Base-by-base conservation (phyloP, 176 grass and related monocot species). In the Ampelocalamus luodianensis region DNA sequence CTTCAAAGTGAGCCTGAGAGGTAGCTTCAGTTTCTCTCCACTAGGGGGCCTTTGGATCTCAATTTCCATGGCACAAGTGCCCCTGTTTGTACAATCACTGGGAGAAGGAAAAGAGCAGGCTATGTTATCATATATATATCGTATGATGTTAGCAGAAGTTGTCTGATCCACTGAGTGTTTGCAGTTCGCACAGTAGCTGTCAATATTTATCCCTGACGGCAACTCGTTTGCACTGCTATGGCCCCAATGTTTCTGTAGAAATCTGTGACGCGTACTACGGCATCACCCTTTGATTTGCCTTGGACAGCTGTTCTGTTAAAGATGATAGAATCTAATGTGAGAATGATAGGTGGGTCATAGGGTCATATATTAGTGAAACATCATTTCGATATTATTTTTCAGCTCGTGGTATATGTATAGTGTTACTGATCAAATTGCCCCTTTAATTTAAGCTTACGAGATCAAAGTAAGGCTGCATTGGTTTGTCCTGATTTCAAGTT, bases 141-240 rank as follows among this genome's bases (percentile, higher is more conserved):
- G 64, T 89, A 76, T 70, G n/a, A 43, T 76, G 43, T 78, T 81
- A 36, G 26, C 42, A 62, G 66, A 22, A 49, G 48, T 44, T 66
- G 63, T 51, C 17, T 51, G 78, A 18, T 65, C 16, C 54, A 34
- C 34, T 2, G 10, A 55, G 36, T 8, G n/a, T 55, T 36, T 10
- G 43, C 66, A 0, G 50, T 18, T 53, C 50, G 17, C 17, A 20
- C 51, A 2, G 51, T 20, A 2, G 17, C 5, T 20, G 51, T 20
- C 51, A 8, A 20, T 3, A 16, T 51, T 51, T 17, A 6, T 51
- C 49, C 49, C 49, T 51, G 5, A 51, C 16, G 4, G 3, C 65
- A 3, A 1, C 10, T n/a, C 1, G 27, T 61, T 65, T 84, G 34
- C 4, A 24, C 69, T 34, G 14, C 1, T 17, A 8, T 29, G 42